phyloP scores from a whole-genome alignment of 2,329 filamentous ascomycete species.

The Diaporthe humulicola region DNA sequence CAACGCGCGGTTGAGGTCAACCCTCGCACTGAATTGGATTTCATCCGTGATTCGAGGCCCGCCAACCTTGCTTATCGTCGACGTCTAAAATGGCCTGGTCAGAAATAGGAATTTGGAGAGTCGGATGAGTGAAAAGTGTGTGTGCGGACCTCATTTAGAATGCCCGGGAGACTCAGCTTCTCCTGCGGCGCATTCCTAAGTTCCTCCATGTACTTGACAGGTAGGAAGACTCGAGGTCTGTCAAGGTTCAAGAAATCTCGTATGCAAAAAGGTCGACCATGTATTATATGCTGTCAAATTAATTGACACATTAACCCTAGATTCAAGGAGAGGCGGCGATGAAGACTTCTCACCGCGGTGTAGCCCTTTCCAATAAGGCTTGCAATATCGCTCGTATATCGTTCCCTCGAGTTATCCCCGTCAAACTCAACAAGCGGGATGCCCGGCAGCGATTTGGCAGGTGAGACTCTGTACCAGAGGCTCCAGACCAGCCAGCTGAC shows the following conservation, averaged over 20 bases:
- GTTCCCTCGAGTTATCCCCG: neutral
- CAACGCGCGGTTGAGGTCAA: constrained; percentile 24
- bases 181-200: constrained; percentile 26
- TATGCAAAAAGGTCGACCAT: constrained; percentile 10
- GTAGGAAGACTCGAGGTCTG: constrained; percentile 23
- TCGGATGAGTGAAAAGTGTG: neutral
- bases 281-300: neutral
- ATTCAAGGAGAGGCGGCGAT: too few species aligned
- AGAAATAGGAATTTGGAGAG: neutral
- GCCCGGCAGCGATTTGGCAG: neutral
- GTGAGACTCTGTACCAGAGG: neutral
- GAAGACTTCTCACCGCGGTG: neutral
- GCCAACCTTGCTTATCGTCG: neutral
- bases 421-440: constrained; percentile 26
- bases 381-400: constrained; percentile 8
- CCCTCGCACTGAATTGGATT: neutral
- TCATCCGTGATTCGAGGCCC: constrained; percentile 25
- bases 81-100: neutral
- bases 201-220: constrained; percentile 23
- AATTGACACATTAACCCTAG: neutral
- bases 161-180: constrained; percentile 4
- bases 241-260: constrained; percentile 1
- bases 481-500: too few species aligned
- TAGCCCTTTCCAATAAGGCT: constrained; percentile 18
- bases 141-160: neutral